A percentile compares a stretch with the other conserved stretches of the same genome.
Evolutionary conservation across 2,329 filamentous ascomycete species (phyloP).

Genomic region (Fusarium caatingaense): DNA sequence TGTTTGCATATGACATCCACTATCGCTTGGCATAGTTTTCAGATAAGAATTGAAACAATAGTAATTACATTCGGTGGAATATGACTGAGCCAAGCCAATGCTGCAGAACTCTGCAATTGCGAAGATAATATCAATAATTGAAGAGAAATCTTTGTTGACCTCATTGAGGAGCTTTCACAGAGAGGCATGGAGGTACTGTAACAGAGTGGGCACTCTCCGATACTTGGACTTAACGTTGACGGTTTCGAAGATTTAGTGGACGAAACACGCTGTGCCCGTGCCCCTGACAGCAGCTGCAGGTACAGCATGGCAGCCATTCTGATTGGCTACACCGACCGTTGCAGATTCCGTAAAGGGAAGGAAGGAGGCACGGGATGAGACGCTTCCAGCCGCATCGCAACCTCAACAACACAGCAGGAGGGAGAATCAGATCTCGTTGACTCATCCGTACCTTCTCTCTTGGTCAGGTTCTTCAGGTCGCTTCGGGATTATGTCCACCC

Average conservation of each 20-base stretch:
- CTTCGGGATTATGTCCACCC: constrained; percentile 19
- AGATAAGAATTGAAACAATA: constrained; percentile 14
- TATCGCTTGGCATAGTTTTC: constrained; percentile 11
- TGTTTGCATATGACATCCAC: neutral
- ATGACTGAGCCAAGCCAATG: neutral
- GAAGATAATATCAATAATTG: neutral
- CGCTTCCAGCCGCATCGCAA: constrained; percentile 38
- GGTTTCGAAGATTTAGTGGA: constrained; percentile 38
- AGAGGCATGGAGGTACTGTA: constrained; percentile 9
- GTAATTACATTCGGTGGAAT: neutral
- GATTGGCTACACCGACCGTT: constrained; percentile 36
- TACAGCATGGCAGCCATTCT: constrained; percentile 1
- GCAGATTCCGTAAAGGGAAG: constrained; percentile 21
- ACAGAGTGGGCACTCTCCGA: constrained; percentile 27
- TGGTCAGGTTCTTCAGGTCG: neutral
- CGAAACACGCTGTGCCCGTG: constrained; percentile 42
- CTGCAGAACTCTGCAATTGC: neutral
- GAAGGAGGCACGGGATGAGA: constrained; percentile 36
- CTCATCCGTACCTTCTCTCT: constrained; percentile 16
- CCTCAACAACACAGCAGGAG: constrained; percentile 25
- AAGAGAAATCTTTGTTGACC: neutral
- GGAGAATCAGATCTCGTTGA: constrained; percentile 14
- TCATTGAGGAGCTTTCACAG: neutral
- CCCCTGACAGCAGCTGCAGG: constrained; percentile 30
- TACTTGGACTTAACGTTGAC: constrained; percentile 28